These are phyloP conservation scores for Dothideomycetes sp. DNA, from an alignment of 2,329 filamentous ascomycete genomes.

Conservation along the genomic window DNA sequence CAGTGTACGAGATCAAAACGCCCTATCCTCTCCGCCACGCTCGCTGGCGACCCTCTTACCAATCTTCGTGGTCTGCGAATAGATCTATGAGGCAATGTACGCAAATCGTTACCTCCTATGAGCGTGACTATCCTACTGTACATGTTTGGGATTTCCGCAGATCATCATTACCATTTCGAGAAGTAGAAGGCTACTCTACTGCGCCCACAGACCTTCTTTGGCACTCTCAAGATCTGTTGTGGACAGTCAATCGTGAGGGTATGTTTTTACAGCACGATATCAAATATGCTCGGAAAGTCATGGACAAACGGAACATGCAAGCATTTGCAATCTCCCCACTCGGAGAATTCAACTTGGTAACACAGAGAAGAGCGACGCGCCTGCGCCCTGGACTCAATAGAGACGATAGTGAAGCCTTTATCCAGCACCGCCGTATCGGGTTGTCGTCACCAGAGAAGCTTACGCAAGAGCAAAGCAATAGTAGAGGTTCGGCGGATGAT, in stretches of 20 bases:
- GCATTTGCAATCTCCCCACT: conserved; percentile 49
- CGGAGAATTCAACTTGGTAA: conserved; percentile 47
- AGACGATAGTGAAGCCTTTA: conserved; percentile 8
- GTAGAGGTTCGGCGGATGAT: conserved; percentile 42
- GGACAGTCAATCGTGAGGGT: conserved; percentile 54
- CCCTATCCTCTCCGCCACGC: conserved; percentile 55
- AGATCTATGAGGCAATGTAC: conserved; percentile 50
- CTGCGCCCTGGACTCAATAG: conserved; percentile 7
- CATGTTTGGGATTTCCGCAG: conserved; percentile 58
- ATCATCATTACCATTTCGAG: conserved; percentile 52
- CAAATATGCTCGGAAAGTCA: conserved; percentile 49
- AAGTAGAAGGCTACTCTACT: conserved; percentile 47
- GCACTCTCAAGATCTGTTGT: conserved; percentile 54
- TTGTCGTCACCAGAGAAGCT: neutral
- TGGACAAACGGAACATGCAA: conserved; percentile 48
- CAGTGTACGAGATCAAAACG: conserved; percentile 48
- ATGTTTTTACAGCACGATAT: conserved; percentile 55
- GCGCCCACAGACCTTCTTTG: conserved; percentile 53
- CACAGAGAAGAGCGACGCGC: conserved; percentile 38
- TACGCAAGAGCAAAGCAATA: neutral
- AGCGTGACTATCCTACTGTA: conserved; percentile 50
- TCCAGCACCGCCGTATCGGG: conserved; percentile 4
- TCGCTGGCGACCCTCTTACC: conserved; percentile 53
- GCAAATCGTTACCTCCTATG: conserved; percentile 54
- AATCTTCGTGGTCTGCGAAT: conserved; percentile 43